Conservation (phyloP, 1,139 yeast genomes). For the Yamadazyma buinensis region DNA sequence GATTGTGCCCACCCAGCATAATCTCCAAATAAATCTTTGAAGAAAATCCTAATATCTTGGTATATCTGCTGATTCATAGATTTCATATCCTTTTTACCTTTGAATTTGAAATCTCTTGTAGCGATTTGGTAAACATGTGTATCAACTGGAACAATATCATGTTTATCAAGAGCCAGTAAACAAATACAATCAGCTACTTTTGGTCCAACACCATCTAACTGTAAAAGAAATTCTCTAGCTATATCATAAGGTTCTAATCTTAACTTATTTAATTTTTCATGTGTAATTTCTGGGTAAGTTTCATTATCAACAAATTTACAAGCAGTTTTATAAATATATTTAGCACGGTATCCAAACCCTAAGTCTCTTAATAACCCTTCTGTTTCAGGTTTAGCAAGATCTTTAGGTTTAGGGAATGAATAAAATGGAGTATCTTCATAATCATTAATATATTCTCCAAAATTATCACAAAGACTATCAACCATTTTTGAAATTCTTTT, state of each 20-base stretch:
- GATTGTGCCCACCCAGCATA: conserved; percentile 99
- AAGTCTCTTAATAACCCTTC: conserved; percentile 49
- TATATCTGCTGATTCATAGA: conserved; percentile 59
- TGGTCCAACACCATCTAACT: conserved; percentile 90
- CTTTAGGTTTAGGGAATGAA: conserved; percentile 70
- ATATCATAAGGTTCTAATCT: conserved; percentile 47
- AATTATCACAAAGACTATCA: conserved; percentile 67
- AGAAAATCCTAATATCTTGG: conserved; percentile 55
- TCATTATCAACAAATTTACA: conserved; percentile 34
- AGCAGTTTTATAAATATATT: conserved; percentile 80
- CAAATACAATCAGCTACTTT: conserved; percentile 94
- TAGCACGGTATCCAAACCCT: conserved; percentile 93
- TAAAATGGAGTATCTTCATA: conserved; percentile 58
- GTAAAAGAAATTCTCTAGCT: conserved; percentile 62
- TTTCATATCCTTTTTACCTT: conserved; percentile 42
- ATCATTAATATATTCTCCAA: conserved; percentile 59
- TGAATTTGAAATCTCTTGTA: conserved; percentile 68
- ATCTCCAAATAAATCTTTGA: conserved; percentile 73
- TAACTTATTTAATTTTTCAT: conserved; percentile 30
- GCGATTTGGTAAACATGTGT: conserved; percentile 97
- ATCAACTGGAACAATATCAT: conserved; percentile 89
- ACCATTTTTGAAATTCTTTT: conserved; percentile 94
- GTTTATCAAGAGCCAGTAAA: conserved; percentile 86
- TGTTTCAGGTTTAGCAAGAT: conserved; percentile 33
- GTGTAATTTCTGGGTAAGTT: conserved; percentile 28